Evolutionary conservation across 257 asterid genomes (phyloP).

Genomic region (Paulownia fortunei): DNA sequence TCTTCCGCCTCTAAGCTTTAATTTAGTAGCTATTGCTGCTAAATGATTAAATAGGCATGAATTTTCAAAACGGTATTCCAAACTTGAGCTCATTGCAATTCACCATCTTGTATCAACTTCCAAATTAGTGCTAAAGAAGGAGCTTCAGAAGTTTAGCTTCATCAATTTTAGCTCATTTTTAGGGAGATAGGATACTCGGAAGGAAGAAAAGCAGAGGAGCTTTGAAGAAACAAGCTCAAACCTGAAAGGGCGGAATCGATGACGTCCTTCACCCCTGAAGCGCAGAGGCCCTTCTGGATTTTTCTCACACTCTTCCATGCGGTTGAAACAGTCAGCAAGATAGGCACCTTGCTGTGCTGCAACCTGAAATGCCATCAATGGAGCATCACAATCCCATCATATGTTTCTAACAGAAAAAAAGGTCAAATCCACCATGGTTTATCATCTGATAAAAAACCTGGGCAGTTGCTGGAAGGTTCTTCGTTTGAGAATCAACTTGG

Average conservation of each 20-base stretch:
- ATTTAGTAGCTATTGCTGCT: not conserved
- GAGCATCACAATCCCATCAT: not conserved
- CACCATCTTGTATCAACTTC: not conserved
- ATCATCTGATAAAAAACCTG: constrained; percentile 56
- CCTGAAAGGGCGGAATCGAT: constrained; percentile 96
- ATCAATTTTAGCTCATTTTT: not conserved
- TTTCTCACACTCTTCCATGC: constrained; percentile 85
- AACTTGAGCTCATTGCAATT: not conserved
- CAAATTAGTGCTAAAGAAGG: not conserved
- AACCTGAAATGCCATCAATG: constrained; percentile 60
- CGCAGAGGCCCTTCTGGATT: constrained; percentile 96
- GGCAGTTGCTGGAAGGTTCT: constrained; percentile 98
- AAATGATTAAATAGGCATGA: not conserved
- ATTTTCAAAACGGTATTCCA: not conserved
- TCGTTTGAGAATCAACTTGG: constrained; percentile 87
- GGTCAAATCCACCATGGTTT: not conserved
- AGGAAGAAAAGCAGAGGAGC: not conserved
- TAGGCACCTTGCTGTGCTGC: constrained; percentile 97
- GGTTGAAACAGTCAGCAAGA: constrained; percentile 92
- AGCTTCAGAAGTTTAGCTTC: not conserved
- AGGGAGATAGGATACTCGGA: not conserved
- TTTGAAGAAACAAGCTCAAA: constrained; percentile 29
- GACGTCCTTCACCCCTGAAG: constrained; percentile 95
- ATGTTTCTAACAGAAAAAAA: not conserved
- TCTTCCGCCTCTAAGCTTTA: not conserved